These are phyloP conservation scores for Yamadazyma kanchanaburiensis DNA, from an alignment of 1,139 yeast genomes.

Conservation along the genomic window DNA sequence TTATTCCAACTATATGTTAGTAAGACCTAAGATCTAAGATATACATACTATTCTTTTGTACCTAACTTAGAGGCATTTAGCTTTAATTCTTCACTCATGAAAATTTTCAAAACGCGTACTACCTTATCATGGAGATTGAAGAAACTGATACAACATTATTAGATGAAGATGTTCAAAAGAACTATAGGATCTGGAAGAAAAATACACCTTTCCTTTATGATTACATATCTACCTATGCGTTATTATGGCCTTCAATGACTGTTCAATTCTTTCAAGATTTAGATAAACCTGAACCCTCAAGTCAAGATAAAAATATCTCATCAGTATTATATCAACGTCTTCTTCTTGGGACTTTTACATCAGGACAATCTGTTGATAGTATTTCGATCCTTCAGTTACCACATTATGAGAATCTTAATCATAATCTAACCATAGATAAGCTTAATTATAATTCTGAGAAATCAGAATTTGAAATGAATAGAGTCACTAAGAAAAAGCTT, in stretches of 20 bases:
- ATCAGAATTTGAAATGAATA: slow-evolving; percentile 37
- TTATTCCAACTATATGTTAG: slow-evolving; percentile 70
- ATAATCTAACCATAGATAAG: slow-evolving; percentile 27
- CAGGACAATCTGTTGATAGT: slow-evolving; percentile 40
- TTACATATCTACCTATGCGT: slow-evolving; percentile 45
- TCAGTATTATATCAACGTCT: slow-evolving; percentile 32
- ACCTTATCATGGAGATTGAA: not conserved
- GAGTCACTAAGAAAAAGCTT: slow-evolving; percentile 24
- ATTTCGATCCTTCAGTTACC: slow-evolving; percentile 40
- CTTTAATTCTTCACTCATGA: slow-evolving; percentile 46
- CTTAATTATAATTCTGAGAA: slow-evolving; percentile 38
- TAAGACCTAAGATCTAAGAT: slow-evolving; percentile 3
- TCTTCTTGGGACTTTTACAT: slow-evolving; percentile 41
- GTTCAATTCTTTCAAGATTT: slow-evolving; percentile 56
- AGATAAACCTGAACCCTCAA: slow-evolving; percentile 13
- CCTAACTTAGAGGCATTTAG: slow-evolving; percentile 74
- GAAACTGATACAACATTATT: not conserved
- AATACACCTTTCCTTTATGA: slow-evolving; percentile 52
- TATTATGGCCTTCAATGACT: slow-evolving; percentile 55
- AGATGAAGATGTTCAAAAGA: slow-evolving; percentile 21
- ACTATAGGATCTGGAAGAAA: slow-evolving; percentile 53
- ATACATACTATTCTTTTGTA: slow-evolving; percentile 65
- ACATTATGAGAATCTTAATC: slow-evolving; percentile 28
- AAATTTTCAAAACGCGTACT: slow-evolving; percentile 3
- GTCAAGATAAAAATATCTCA: slow-evolving; percentile 11